These are phyloP conservation scores for Tolypocladium amazonense DNA, from an alignment of 2,329 filamentous ascomycete genomes.

Conservation along the genomic window DNA sequence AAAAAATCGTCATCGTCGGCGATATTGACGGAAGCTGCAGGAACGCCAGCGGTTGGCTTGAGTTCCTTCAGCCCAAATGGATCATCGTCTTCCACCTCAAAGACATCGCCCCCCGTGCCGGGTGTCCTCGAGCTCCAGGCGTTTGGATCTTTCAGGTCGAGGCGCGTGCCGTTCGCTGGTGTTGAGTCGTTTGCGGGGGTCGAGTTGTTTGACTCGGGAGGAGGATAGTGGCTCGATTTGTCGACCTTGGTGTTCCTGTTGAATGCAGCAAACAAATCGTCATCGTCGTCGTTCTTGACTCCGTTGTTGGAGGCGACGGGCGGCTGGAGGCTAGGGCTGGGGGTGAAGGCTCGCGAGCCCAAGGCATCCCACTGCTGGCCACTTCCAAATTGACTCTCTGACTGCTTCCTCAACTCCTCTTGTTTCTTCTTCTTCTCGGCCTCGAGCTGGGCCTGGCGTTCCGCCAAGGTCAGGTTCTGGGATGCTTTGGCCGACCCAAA, in stretches of 20 bases:
- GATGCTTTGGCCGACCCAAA: slow-evolving; percentile 45
- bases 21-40: slow-evolving; percentile 12
- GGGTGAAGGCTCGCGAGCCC: slow-evolving; percentile 41
- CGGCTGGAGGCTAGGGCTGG: slow-evolving; percentile 17
- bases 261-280: slow-evolving; percentile 59
- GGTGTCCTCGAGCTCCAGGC: slow-evolving; percentile 33
- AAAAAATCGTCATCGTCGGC: slow-evolving; percentile 56
- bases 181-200: slow-evolving; percentile 34
- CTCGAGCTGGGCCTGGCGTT: slow-evolving; percentile 61
- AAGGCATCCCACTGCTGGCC: slow-evolving; percentile 67
- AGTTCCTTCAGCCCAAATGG: slow-evolving; percentile 72
- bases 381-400: slow-evolving; percentile 69
- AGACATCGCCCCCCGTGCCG: slow-evolving; percentile 18
- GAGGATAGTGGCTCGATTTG: slow-evolving; percentile 54
- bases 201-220: slow-evolving; percentile 32
- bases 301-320: slow-evolving; percentile 7
- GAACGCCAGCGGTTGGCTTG: slow-evolving; percentile 26
- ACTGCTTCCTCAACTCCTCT: slow-evolving; percentile 58
- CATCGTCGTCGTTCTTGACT: slow-evolving; percentile 31
- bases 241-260: slow-evolving; percentile 56
- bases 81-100: slow-evolving; percentile 67
- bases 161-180: slow-evolving; percentile 29
- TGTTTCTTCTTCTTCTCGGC: slow-evolving; percentile 62
- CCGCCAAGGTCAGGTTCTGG: slow-evolving; percentile 66
- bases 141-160: slow-evolving; percentile 42